A percentile compares a stretch with the other conserved stretches of the same genome.
Conservation (phyloP, 1,284 basidiomycete genomes). For the Cutaneotrichosporon sp. region DNA sequence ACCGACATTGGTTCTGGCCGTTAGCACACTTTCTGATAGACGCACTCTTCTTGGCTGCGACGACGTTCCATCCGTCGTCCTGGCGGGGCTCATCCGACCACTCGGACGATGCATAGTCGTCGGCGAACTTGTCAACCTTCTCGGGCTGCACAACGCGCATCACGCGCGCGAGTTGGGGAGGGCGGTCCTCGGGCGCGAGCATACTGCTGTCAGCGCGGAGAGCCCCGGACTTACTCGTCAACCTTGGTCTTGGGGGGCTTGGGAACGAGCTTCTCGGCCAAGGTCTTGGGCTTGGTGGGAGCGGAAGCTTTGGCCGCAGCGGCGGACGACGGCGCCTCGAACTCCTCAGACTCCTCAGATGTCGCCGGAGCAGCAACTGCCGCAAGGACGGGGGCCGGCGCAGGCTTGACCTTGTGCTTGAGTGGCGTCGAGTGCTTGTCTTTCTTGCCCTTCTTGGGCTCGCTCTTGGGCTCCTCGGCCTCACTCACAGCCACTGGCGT, state of each 20-base stretch:
- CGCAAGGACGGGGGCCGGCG: background rate
- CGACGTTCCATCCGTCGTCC: slow-evolving; percentile 48
- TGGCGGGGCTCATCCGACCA: slow-evolving; percentile 22
- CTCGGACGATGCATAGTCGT: slow-evolving; percentile 31
- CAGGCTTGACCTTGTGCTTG: slow-evolving; percentile 4
- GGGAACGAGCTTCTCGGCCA: slow-evolving; percentile 46
- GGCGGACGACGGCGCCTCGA: slow-evolving; percentile 14
- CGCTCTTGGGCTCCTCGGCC: slow-evolving; percentile 16
- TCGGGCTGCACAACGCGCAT: slow-evolving; percentile 36
- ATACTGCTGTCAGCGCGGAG: slow-evolving; percentile 35
- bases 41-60: slow-evolving; percentile 45
- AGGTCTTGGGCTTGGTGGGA: slow-evolving; percentile 36
- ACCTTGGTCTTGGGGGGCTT: slow-evolving; percentile 48
- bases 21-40: slow-evolving; percentile 11
- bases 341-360: background rate
- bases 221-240: slow-evolving; percentile 44
- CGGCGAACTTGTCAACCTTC: slow-evolving; percentile 24
- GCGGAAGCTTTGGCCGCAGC: slow-evolving; percentile 9
- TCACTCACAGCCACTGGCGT: background rate
- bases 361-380: background rate
- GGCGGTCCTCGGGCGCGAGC: slow-evolving; percentile 46
- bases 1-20: slow-evolving; percentile 39
- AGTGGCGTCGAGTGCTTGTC: background rate
- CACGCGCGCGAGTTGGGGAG: slow-evolving; percentile 42
- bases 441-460: slow-evolving; percentile 15